Percentiles rank a stretch among this genome's conserved stretches.
Conservation (phyloP, 768 basidiomycete genomes). For the Cyclocybe aegerita region DNA sequence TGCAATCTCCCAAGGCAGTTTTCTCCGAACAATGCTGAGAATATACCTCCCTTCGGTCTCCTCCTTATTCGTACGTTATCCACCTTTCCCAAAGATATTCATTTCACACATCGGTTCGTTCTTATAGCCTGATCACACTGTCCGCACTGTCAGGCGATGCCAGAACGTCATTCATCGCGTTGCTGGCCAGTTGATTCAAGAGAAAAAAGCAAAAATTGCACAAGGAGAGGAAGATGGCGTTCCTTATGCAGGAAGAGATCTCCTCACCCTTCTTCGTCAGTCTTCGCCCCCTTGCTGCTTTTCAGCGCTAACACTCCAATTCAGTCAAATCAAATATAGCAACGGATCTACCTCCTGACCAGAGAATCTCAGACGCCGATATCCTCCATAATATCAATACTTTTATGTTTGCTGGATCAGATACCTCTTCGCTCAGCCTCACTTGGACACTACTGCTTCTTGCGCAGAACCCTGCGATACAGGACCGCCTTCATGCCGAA, state of each 20-base stretch:
- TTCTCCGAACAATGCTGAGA: slow-evolving; percentile 44
- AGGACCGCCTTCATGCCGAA: slow-evolving; percentile 72
- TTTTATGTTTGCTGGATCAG: slow-evolving; percentile 89
- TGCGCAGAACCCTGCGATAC: slow-evolving; percentile 63
- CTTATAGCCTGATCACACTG: slow-evolving; percentile 52
- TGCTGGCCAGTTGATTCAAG: slow-evolving; percentile 73
- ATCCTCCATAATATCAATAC: slow-evolving; percentile 85
- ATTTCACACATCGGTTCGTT: not conserved
- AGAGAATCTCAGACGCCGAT: slow-evolving; percentile 84
- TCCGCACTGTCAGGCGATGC: slow-evolving; percentile 52
- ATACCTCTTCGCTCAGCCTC: slow-evolving; percentile 79
- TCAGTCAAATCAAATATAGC: slow-evolving; percentile 84
- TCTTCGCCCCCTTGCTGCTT: slow-evolving; percentile 10
- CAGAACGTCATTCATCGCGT: slow-evolving; percentile 64
- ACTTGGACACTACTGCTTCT: slow-evolving; percentile 85
- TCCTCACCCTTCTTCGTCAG: slow-evolving; percentile 77
- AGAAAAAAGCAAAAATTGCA: slow-evolving; percentile 74
- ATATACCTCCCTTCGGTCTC: slow-evolving; percentile 61
- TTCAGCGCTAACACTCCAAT: not conserved
- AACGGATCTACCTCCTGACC: slow-evolving; percentile 62
- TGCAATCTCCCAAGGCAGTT: slow-evolving; percentile 56
- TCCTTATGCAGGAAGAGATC: slow-evolving; percentile 63
- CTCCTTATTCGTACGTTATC: slow-evolving; percentile 51
- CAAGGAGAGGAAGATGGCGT: slow-evolving; percentile 55
- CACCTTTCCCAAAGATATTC: not conserved